phyloP scores from a whole-genome alignment of 345 rosid genomes.

The Nasturtium officinale region DNA sequence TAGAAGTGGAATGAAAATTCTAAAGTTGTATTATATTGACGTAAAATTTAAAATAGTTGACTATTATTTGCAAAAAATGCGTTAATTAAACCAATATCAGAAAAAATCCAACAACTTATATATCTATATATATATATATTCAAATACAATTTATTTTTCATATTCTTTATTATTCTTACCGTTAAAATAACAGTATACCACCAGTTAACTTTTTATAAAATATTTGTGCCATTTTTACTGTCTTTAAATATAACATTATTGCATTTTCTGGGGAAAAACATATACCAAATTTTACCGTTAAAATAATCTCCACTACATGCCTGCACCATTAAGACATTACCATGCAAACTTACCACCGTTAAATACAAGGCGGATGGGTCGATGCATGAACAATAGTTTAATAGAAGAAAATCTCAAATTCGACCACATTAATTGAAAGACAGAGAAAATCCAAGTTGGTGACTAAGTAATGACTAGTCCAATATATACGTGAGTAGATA shows the following conservation, averaged over 20 bases:
- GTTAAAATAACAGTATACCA: not conserved
- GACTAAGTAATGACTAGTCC: slow-evolving; percentile 40
- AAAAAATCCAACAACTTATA: not conserved
- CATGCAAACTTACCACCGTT: not conserved
- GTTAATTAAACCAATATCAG: too few species aligned
- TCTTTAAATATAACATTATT: not conserved
- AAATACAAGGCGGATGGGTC: slow-evolving; percentile 1
- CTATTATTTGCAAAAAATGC: not conserved
- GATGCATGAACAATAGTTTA: slow-evolving; percentile 14
- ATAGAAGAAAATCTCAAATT: slow-evolving; percentile 9
- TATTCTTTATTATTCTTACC: not conserved
- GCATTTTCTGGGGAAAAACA: not conserved
- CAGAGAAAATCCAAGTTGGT: slow-evolving; percentile 32
- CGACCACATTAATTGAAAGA: slow-evolving; percentile 20
- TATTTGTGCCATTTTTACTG: not conserved
- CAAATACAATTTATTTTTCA: too few species aligned
- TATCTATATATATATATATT: too few species aligned
- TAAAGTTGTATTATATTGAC: not conserved
- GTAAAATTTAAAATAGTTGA: too few species aligned
- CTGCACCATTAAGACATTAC: not conserved
- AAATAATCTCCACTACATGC: not conserved
- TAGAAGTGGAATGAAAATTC: not conserved
- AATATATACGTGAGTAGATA: slow-evolving; percentile 20
- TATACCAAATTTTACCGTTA: slow-evolving; percentile 2
- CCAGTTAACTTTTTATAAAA: not conserved